phyloP scores from a whole-genome alignment of 2,329 filamentous ascomycete species.

The Aspergillus neoniger region DNA sequence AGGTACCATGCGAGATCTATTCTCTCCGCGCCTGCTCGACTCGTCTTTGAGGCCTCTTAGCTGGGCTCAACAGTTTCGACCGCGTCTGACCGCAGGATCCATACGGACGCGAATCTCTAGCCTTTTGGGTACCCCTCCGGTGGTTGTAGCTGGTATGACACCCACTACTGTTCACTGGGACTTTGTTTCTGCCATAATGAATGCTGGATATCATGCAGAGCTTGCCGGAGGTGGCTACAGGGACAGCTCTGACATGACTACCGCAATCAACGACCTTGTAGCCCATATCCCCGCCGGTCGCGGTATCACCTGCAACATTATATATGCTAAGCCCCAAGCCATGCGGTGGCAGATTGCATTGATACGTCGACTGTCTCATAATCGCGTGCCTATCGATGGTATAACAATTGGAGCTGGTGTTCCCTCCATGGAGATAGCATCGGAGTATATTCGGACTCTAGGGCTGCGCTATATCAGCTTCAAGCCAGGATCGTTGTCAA shows the following conservation, averaged over 20 bases:
- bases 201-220: slow-evolving; percentile 51
- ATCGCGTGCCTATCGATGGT: slow-evolving; percentile 83
- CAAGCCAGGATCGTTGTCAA: slow-evolving; percentile 87
- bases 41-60: slow-evolving; percentile 78
- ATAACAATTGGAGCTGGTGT: slow-evolving; percentile 92
- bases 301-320: slow-evolving; percentile 56
- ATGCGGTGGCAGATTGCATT: slow-evolving; percentile 57
- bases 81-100: slow-evolving; percentile 77
- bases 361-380: slow-evolving; percentile 60
- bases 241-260: slow-evolving; percentile 46
- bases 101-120: slow-evolving; percentile 97
- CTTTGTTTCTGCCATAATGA: slow-evolving; percentile 57
- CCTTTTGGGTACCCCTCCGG: slow-evolving; percentile 77
- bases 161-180: slow-evolving; percentile 81
- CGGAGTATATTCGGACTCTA: slow-evolving; percentile 90
- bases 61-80: slow-evolving; percentile 93
- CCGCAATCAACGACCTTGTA: slow-evolving; percentile 50
- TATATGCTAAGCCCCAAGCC: slow-evolving; percentile 56
- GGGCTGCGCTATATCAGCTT: slow-evolving; percentile 92
- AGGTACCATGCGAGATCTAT: slow-evolving; percentile 21
- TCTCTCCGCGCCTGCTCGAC: slow-evolving; percentile 14
- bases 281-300: slow-evolving; percentile 68
- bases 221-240: slow-evolving; percentile 56
- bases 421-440: slow-evolving; percentile 87
- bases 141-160: slow-evolving; percentile 94